Percentiles rank a stretch among this genome's conserved stretches.
These are phyloP conservation scores for Suhomyces pyralidae DNA, from an alignment of 805 yeast genomes.

Conservation along the genomic window DNA sequence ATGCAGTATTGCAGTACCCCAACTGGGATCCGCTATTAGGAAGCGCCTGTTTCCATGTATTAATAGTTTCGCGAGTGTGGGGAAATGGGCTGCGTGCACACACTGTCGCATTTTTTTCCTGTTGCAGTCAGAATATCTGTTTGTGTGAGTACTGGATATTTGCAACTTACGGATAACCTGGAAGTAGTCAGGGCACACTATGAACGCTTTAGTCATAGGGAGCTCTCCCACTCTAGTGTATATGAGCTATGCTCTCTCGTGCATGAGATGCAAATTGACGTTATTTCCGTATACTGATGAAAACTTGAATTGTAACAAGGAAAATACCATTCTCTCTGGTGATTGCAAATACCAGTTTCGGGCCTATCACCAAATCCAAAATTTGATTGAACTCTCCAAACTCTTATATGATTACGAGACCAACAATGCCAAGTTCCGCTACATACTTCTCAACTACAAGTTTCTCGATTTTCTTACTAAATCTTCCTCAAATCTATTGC, in stretches of 20 bases:
- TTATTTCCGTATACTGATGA: conserved; percentile 7
- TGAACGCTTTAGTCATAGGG: conserved; percentile 12
- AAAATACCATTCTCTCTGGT: background rate
- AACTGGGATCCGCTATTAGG: background rate
- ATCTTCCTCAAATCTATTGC: conserved; percentile 1
- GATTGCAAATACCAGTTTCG: background rate
- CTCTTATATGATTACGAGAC: background rate
- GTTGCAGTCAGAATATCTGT: background rate
- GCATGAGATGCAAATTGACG: conserved; percentile 12
- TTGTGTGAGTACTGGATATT: background rate
- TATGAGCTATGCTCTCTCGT: conserved; percentile 12
- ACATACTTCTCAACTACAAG: conserved; percentile 5
- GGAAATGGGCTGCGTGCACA: background rate
- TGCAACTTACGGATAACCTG: background rate
- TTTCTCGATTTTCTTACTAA: conserved; percentile 5
- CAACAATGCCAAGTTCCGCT: conserved; percentile 1
- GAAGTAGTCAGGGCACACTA: background rate
- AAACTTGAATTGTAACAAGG: background rate
- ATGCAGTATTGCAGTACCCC: background rate
- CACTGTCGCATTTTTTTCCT: background rate
- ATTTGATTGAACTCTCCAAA: background rate
- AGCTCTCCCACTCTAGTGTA: conserved; percentile 16
- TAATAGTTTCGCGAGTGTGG: background rate
- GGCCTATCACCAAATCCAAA: background rate
- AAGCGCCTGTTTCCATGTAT: background rate